Conservation (phyloP, 257 asterid genomes). For the Solanum piurae region DNA sequence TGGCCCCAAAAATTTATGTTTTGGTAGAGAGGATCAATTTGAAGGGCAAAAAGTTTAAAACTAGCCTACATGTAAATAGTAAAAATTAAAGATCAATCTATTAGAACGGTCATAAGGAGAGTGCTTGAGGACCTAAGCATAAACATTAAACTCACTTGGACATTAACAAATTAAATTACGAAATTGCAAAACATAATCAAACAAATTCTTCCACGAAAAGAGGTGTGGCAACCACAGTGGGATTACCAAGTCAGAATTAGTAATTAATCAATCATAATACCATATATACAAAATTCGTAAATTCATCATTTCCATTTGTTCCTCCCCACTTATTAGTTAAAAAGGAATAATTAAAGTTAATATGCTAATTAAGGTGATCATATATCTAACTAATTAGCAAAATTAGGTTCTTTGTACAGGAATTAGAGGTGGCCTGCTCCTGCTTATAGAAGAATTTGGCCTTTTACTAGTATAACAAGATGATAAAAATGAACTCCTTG, state of each 20-base stretch:
- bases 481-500: slow-evolving; percentile 21
- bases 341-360: neutral
- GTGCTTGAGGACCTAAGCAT: neutral
- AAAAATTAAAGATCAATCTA: neutral
- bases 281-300: neutral
- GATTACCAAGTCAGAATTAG: neutral
- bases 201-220: neutral
- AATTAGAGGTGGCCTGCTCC: slow-evolving; percentile 22
- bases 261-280: neutral
- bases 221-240: neutral
- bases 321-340: neutral
- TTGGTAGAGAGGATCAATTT: neutral
- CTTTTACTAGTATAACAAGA: slow-evolving; percentile 22
- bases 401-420: slow-evolving; percentile 11
- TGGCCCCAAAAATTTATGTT: neutral
- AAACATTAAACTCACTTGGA: neutral
- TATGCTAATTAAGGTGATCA: neutral
- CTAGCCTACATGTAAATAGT: neutral
- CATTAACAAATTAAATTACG: neutral
- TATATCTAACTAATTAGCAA: neutral
- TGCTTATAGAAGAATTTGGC: slow-evolving; percentile 10
- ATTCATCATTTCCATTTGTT: neutral
- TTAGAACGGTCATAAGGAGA: neutral
- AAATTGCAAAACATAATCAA: neutral
- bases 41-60: neutral